phyloP scores from a whole-genome alignment of 2,329 filamentous ascomycete genomes.

The Paramyrothecium sp. region DNA sequence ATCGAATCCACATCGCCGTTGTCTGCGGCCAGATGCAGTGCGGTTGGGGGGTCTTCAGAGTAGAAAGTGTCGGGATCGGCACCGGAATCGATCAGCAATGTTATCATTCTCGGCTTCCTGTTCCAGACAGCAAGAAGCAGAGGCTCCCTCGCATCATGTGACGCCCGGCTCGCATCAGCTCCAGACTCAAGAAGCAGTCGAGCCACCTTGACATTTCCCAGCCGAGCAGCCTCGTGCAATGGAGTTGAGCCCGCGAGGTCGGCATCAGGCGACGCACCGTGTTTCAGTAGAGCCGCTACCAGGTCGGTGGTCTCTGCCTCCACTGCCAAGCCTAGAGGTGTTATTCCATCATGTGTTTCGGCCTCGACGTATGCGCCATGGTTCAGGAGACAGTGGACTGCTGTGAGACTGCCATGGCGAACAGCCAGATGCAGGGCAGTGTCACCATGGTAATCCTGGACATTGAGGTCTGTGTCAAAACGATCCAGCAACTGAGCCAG shows the following conservation, averaged over 20 bases:
- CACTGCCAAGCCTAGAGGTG: neutral
- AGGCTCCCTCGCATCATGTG: neutral
- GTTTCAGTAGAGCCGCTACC: neutral
- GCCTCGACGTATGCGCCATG: neutral
- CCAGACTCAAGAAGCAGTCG: neutral
- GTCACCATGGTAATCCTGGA: neutral
- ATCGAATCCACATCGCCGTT: neutral
- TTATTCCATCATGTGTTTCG: neutral
- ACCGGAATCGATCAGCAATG: slow-evolving; percentile 3
- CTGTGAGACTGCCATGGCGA: neutral
- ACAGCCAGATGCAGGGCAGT: neutral
- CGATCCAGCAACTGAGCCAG: neutral
- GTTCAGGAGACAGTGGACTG: neutral
- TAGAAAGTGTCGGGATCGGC: slow-evolving; percentile 2
- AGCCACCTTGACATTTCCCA: neutral
- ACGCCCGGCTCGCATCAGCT: neutral
- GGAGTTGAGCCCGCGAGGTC: neutral
- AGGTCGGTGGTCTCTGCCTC: neutral
- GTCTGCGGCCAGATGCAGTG: neutral
- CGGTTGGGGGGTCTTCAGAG: slow-evolving; percentile 1
- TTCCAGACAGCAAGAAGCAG: neutral
- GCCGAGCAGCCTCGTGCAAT: neutral
- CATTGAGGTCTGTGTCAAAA: neutral
- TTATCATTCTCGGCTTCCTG: neutral
- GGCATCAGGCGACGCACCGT: neutral